These are phyloP conservation scores for Leucogyrophana mollusca DNA, from an alignment of 768 basidiomycete genomes.

Conservation along the genomic window DNA sequence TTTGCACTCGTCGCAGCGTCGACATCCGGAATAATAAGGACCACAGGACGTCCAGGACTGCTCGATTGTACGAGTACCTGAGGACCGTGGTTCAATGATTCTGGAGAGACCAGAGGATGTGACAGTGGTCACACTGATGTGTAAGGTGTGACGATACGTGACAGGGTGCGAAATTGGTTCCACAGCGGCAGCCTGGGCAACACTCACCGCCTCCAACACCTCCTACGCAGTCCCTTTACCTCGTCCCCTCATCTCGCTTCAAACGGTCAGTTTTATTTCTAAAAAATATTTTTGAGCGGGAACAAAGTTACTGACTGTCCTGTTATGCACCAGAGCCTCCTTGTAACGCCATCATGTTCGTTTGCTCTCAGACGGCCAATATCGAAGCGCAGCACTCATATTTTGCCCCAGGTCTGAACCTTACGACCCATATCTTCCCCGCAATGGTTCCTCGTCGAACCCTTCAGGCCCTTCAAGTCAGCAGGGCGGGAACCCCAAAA, in stretches of 20 bases:
- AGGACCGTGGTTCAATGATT: too few species aligned
- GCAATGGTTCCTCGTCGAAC: slow-evolving; percentile 66
- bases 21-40: too few species aligned
- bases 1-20: too few species aligned
- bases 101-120: too few species aligned
- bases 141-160: too few species aligned
- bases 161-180: too few species aligned
- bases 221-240: slow-evolving; percentile 19
- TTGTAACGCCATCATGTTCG: slow-evolving; percentile 22
- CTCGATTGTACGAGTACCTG: too few species aligned
- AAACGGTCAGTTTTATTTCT: slow-evolving; percentile 14
- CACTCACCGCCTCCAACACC: slow-evolving; percentile 13
- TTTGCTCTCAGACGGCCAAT: slow-evolving; percentile 8
- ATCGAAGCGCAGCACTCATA: slow-evolving; percentile 3
- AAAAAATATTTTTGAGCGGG: neutral
- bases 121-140: too few species aligned
- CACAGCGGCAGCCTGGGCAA: too few species aligned
- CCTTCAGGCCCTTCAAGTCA: slow-evolving; percentile 43
- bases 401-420: slow-evolving; percentile 79
- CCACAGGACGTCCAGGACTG: too few species aligned
- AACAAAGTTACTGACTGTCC: neutral
- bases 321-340: neutral
- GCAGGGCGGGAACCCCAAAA: slow-evolving; percentile 71
- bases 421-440: slow-evolving; percentile 97
- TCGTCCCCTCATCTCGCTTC: slow-evolving; percentile 14